These are phyloP conservation scores for Fusarium continuum DNA, from an alignment of 2,329 filamentous ascomycete genomes.

Conservation along the genomic window DNA sequence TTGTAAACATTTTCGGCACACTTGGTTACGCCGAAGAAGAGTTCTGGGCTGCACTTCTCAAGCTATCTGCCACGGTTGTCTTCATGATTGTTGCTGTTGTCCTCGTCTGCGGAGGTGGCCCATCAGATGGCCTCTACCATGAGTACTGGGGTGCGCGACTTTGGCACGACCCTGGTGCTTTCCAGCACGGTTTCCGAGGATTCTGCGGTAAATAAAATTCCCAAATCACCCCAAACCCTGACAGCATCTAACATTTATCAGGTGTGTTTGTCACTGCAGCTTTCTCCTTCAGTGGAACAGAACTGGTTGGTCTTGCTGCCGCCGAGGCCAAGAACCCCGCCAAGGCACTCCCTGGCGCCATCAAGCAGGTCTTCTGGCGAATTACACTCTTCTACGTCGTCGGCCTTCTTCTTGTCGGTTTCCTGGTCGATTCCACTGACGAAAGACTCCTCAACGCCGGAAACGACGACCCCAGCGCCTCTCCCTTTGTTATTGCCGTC, in stretches of 20 bases:
- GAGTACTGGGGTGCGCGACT: slow-evolving; percentile 61
- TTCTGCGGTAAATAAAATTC: slow-evolving; percentile 65
- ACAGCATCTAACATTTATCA: neutral
- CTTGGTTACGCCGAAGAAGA: slow-evolving; percentile 67
- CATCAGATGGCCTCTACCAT: slow-evolving; percentile 55
- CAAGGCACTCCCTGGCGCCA: slow-evolving; percentile 79
- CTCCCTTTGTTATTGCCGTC: slow-evolving; percentile 67
- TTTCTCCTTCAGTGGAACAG: slow-evolving; percentile 77
- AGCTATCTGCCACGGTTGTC: slow-evolving; percentile 65
- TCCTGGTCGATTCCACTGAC: slow-evolving; percentile 59
- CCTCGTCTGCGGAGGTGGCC: slow-evolving; percentile 68
- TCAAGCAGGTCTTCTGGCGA: slow-evolving; percentile 79
- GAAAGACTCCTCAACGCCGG: slow-evolving; percentile 59
- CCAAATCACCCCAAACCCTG: fast-evolving
- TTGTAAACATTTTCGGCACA: slow-evolving; percentile 66
- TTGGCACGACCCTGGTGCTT: slow-evolving; percentile 64
- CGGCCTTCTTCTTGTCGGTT: slow-evolving; percentile 61
- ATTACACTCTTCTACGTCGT: slow-evolving; percentile 66
- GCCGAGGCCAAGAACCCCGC: slow-evolving; percentile 76
- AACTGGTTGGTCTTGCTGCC: slow-evolving; percentile 78
- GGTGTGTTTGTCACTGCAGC: slow-evolving; percentile 68
- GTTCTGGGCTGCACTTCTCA: slow-evolving; percentile 66
- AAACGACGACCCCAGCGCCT: slow-evolving; percentile 48
- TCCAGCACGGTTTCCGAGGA: slow-evolving; percentile 78
- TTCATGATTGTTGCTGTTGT: slow-evolving; percentile 72